A percentile compares a stretch with the other conserved stretches of the same genome.
phyloP scores from a whole-genome alignment of 257 asterid species.

The Ophiorrhiza pumila region DNA sequence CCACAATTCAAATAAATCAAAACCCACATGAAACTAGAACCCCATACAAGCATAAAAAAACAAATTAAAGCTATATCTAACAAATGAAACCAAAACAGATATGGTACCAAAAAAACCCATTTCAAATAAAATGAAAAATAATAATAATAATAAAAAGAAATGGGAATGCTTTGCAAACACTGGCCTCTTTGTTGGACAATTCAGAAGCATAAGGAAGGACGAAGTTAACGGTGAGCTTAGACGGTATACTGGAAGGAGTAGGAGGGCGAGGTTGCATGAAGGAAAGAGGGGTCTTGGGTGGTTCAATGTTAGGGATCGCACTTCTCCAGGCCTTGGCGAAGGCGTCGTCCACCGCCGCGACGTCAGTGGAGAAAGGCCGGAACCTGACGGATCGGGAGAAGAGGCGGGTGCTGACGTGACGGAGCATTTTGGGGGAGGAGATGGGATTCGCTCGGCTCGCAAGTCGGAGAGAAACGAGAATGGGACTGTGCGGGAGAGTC shows the following conservation, averaged over 20 bases:
- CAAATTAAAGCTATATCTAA: not conserved
- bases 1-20: not conserved
- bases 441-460: slow-evolving; percentile 36
- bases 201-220: slow-evolving; percentile 37
- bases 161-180: not conserved
- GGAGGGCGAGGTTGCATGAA: slow-evolving; percentile 46
- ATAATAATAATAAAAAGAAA: not conserved
- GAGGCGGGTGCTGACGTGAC: slow-evolving; percentile 27
- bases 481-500: not conserved
- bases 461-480: slow-evolving; percentile 20
- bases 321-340: slow-evolving; percentile 51
- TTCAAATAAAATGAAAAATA: not conserved
- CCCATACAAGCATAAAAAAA: not conserved
- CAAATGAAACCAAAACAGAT: too few species aligned
- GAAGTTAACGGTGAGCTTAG: slow-evolving; percentile 49
- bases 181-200: slow-evolving; percentile 46
- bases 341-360: slow-evolving; percentile 34
- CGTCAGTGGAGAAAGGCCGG: slow-evolving; percentile 37
- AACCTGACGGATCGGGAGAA: slow-evolving; percentile 24
- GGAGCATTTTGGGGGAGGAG: slow-evolving; percentile 32
- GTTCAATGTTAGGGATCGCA: slow-evolving; percentile 41
- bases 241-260: slow-evolving; percentile 27
- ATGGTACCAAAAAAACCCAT: not conserved
- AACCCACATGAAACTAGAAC: not conserved
- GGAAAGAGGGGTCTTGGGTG: slow-evolving; percentile 55